Evolutionary conservation across 2,329 filamentous ascomycete genomes (phyloP).

Genomic region (Cryphonectria radicalis): DNA sequence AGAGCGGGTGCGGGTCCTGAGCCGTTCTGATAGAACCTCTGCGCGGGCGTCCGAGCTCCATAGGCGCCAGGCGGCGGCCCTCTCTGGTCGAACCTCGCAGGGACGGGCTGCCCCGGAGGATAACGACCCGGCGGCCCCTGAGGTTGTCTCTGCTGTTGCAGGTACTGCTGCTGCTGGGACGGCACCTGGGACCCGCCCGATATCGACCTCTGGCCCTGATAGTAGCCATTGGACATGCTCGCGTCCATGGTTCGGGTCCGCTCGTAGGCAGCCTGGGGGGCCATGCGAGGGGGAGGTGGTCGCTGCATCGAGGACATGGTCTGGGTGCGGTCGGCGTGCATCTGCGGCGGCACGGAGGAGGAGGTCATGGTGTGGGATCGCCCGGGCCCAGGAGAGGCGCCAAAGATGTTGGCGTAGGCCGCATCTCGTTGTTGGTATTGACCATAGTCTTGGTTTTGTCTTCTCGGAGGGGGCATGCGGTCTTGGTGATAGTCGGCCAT

Average conservation of each 20-base stretch:
- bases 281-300: conserved; percentile 63
- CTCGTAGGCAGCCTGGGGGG: conserved; percentile 43
- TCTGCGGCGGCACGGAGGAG: conserved; percentile 59
- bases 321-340: conserved; percentile 71
- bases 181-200: conserved; percentile 53
- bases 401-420: conserved; percentile 96
- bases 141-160: conserved; percentile 50
- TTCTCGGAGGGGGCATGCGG: conserved; percentile 48
- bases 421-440: conserved; percentile 69
- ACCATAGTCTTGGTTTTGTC: conserved; percentile 35
- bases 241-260: conserved; percentile 50
- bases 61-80: conserved; percentile 52
- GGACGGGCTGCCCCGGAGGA: conserved; percentile 54
- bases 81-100: conserved; percentile 67
- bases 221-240: conserved; percentile 55
- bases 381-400: conserved; percentile 80
- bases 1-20: conserved; percentile 69
- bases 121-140: conserved; percentile 45
- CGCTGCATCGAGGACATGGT: conserved; percentile 77
- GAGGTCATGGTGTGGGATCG: conserved; percentile 96
- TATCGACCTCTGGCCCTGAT: conserved; percentile 56
- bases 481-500: conserved; percentile 66
- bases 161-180: conserved; percentile 52
- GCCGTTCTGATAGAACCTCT: conserved; percentile 63
- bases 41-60: conserved; percentile 49